These are phyloP conservation scores for Escallonia rubra DNA, from an alignment of 129 eudicot genomes.

Conservation along the genomic window DNA sequence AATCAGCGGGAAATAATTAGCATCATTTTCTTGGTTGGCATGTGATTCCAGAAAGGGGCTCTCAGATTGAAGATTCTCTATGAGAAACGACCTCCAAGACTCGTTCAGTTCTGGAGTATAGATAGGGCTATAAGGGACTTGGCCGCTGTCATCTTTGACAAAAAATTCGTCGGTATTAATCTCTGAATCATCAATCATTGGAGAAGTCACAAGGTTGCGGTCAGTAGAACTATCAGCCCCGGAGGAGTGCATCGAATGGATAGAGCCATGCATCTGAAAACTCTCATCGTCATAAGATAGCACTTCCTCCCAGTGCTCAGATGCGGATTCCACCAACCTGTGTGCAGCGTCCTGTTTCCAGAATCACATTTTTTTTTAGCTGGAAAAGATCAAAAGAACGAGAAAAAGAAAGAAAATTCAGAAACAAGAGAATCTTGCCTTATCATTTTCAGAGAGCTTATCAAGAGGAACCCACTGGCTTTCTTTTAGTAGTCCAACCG, in stretches of 20 bases:
- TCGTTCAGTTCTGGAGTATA: background rate
- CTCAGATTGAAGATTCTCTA: no score
- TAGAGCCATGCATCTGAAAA: background rate
- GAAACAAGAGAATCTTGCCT: constrained; percentile 24
- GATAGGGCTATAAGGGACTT: background rate
- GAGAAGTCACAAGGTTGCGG: background rate
- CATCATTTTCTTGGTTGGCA: no score
- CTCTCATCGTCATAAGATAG: constrained; percentile 19
- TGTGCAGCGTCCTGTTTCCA: constrained; percentile 35
- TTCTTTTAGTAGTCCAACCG: constrained; percentile 36
- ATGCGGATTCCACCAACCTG: constrained; percentile 41
- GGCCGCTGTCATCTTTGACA: background rate
- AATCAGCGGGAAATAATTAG: no score
- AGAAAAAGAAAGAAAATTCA: background rate
- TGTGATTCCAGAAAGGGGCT: no score
- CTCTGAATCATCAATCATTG: background rate
- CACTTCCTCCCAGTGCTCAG: constrained; percentile 32
- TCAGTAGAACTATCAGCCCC: background rate
- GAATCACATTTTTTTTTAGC: background rate
- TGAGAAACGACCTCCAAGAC: no score
- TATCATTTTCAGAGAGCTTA: constrained; percentile 45
- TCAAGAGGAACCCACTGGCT: constrained; percentile 32
- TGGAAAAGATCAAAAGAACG: background rate
- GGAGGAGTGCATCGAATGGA: no score
- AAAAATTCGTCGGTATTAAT: background rate